These are phyloP conservation scores for Kwoniella newhampshirensis DNA, from an alignment of 768 basidiomycete species.

Conservation along the genomic window DNA sequence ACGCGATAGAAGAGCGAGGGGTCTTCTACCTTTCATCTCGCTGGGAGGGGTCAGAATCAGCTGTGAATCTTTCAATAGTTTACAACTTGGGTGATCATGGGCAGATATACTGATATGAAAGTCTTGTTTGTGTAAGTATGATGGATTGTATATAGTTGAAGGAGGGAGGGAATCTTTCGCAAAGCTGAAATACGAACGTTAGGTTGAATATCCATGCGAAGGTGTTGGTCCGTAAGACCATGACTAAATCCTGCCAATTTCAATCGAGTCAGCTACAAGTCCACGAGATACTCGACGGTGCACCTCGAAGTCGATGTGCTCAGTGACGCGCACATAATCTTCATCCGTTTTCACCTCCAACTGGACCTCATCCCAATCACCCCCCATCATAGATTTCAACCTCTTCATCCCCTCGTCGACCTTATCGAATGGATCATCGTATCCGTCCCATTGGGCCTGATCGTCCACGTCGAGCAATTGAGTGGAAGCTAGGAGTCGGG, in stretches of 20 bases:
- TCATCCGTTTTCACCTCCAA: conserved; percentile 25
- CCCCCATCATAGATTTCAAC: conserved; percentile 22
- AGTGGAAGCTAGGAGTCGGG: too few species aligned
- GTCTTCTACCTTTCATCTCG: not conserved
- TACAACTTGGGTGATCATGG: too few species aligned
- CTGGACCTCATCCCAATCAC: conserved; percentile 24
- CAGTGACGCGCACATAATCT: conserved; percentile 25
- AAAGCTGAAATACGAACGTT: conserved; percentile 19
- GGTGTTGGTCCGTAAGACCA: conserved; percentile 9
- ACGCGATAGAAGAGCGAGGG: conserved; percentile 12
- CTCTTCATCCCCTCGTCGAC: conserved; percentile 17
- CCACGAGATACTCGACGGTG: too few species aligned
- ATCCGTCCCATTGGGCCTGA: too few species aligned
- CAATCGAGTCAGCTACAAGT: too few species aligned
- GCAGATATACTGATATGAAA: too few species aligned
- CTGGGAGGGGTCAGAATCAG: too few species aligned
- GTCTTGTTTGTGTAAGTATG: too few species aligned
- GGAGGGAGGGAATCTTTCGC: too few species aligned
- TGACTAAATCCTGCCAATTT: conserved; percentile 27
- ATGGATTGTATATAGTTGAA: too few species aligned
- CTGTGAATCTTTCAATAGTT: too few species aligned
- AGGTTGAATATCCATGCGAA: conserved; percentile 38
- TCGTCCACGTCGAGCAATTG: too few species aligned
- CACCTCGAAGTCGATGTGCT: not conserved
- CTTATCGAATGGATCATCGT: conserved; percentile 24